Base-by-base conservation (phyloP, 352 stramenopile species). In the Pythium aquatile region DNA sequence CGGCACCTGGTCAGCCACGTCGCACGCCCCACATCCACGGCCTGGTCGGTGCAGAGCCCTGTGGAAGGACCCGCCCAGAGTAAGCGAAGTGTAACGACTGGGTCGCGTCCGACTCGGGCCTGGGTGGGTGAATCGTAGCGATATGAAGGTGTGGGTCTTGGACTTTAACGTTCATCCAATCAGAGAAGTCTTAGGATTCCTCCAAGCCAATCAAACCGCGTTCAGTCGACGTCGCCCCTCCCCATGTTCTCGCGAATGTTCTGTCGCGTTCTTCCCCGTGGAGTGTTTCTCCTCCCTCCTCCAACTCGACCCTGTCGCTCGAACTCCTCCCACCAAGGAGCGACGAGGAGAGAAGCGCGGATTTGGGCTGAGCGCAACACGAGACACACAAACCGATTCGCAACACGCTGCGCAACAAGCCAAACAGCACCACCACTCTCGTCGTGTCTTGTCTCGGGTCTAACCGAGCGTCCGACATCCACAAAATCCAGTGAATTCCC, bases 231-330 rank as follows among this genome's bases (percentile, higher is more conserved):
- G 63, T 69, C 63, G 55, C 63, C 63, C 42, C 55, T 14, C 63
- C 62, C 33, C 5, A 11, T 63, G 62, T 63, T 69, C 37, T 64
- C 13, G 4, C 48, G 52, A 49, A 69, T 69, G 63, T 69, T 69
- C 56, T 65, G 63, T 69, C 63, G 63, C 63, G 63, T 69, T 69
- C 63, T 57, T 67, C 61, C 10, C 17, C 24, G 4, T 7, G 14
- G 52, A 42, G 57, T 57, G 52, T 61, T 67, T 56, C 33, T 67
- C 39, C 39, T 66, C 56, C 24, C 39, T 66, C 56, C 24, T 58
- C 32, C 52, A 47, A 47, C 53, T 37, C 49, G 49, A 54, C 35
- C 49, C 59, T 65, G 47, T 65, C 37, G 48, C 47, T 49, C 55
- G 35, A 32, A 24, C 20, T 24, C 20, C 20, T 24, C 20, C 20